These are phyloP conservation scores for Leccinum aurantiacum DNA, from an alignment of 768 basidiomycete genomes.

Conservation along the genomic window DNA sequence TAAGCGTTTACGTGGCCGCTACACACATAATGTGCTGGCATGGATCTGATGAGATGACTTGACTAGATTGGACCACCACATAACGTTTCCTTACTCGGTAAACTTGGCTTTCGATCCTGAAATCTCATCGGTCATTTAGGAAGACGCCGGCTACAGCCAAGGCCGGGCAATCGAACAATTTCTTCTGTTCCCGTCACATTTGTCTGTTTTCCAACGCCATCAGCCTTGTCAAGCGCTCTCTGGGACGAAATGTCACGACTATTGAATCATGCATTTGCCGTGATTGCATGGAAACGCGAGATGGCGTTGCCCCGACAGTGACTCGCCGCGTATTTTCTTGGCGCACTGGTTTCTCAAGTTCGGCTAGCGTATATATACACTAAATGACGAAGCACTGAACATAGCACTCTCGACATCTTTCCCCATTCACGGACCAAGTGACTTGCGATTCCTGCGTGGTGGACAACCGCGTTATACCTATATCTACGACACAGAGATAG, in stretches of 20 bases:
- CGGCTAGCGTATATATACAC: neutral
- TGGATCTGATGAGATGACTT: neutral
- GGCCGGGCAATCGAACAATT: neutral
- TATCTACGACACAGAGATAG: neutral
- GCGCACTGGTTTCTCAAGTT: conserved; percentile 9
- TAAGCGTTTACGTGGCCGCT: neutral
- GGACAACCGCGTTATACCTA: neutral
- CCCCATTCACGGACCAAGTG: conserved; percentile 3
- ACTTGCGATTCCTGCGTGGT: conserved; percentile 7
- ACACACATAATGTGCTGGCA: too few relatives aligned
- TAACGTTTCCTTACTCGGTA: neutral
- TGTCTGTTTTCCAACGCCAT: neutral
- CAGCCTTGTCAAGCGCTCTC: neutral
- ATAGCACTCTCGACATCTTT: neutral
- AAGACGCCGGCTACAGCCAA: neutral
- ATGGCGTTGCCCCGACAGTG: neutral
- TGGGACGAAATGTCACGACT: neutral
- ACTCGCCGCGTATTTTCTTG: conserved; percentile 8
- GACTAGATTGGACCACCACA: neutral
- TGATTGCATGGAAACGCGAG: neutral
- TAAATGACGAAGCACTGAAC: neutral
- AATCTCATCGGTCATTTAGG: neutral
- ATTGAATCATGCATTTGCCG: neutral
- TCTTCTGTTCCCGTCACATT: neutral
- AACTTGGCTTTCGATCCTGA: neutral